Evolutionary conservation across 345 rosid genomes (phyloP).

Genomic region (Viola odorata): DNA sequence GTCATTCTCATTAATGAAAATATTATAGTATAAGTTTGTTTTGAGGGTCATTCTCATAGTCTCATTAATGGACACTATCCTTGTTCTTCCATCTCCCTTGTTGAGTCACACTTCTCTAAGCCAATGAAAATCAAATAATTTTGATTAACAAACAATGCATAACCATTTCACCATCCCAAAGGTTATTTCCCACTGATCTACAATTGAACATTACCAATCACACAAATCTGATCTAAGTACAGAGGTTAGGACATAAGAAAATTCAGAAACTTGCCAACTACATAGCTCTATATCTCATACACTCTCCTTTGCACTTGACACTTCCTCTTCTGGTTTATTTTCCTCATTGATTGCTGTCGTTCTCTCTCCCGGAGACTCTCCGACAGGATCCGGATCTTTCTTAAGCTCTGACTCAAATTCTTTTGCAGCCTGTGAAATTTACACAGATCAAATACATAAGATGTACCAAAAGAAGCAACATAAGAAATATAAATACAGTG

Average conservation of each 20-base stretch:
- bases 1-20: too few species aligned
- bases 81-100: too few species aligned
- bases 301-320: constrained; percentile 64
- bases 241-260: constrained; percentile 4
- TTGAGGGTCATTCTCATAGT: too few species aligned
- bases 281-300: constrained; percentile 36
- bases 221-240: constrained; percentile 11
- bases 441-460: neutral
- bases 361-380: constrained; percentile 34
- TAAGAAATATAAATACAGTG: neutral
- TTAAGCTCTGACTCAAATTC: constrained; percentile 96
- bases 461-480: neutral
- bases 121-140: too few species aligned
- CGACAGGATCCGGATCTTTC: constrained; percentile 52
- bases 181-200: constrained; percentile 8
- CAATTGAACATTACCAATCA: constrained; percentile 10
- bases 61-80: too few species aligned
- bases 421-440: constrained; percentile 76
- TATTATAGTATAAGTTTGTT: too few species aligned
- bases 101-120: too few species aligned
- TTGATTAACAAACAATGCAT: too few species aligned
- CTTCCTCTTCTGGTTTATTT: constrained; percentile 39
- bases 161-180: too few species aligned
- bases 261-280: neutral
- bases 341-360: constrained; percentile 40